Evolutionary conservation across 306 rosid genomes (phyloP).

Genomic region (Quillaja saponaria): DNA sequence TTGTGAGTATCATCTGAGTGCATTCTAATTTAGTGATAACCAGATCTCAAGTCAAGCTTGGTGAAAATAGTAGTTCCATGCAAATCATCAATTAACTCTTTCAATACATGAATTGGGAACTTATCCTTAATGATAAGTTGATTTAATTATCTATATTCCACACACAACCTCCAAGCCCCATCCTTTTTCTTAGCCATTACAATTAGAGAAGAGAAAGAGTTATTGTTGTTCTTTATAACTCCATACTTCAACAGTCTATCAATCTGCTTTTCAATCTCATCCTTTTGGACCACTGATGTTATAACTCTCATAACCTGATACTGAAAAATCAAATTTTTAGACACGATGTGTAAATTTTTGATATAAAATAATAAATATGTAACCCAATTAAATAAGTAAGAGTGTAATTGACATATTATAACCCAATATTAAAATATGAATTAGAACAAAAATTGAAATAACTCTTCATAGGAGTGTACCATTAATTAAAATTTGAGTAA

Average conservation of each 20-base stretch:
- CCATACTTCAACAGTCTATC: not conserved
- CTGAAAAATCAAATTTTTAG: no score
- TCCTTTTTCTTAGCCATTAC: not conserved
- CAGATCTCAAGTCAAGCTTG: not conserved
- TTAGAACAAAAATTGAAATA: no score
- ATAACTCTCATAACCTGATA: no score
- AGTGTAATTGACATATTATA: no score
- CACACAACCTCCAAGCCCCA: not conserved
- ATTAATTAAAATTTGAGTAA: no score
- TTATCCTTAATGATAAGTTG: not conserved
- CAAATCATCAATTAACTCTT: not conserved
- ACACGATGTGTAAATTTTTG: no score
- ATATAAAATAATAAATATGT: no score
- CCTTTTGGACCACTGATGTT: not conserved
- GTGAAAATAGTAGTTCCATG: not conserved
- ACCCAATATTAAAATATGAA: no score
- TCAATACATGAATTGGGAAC: no score
- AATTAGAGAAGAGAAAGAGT: not conserved
- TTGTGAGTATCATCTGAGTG: not conserved
- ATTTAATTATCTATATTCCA: not conserved
- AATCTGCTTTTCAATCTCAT: not conserved
- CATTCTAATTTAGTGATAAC: not conserved
- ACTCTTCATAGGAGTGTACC: no score
- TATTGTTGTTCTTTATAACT: not conserved
- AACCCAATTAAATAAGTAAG: no score